These are phyloP conservation scores for Candida mattraensis DNA, from an alignment of 805 yeast species.

Conservation along the genomic window DNA sequence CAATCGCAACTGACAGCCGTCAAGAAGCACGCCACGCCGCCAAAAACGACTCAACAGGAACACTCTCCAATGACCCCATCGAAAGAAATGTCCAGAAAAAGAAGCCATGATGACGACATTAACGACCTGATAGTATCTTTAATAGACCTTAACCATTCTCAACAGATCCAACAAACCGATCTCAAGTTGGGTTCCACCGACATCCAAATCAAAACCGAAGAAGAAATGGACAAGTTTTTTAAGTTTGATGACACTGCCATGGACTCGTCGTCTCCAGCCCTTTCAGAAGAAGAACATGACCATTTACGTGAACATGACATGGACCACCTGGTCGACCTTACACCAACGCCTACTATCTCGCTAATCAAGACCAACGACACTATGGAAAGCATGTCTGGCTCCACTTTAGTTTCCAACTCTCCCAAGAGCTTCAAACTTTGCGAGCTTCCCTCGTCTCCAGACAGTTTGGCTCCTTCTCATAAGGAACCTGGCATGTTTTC, in stretches of 20 bases:
- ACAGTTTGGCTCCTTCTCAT: constrained; percentile 3
- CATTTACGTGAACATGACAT: constrained; percentile 4
- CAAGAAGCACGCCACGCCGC: constrained; percentile 1
- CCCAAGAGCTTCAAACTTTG: constrained; percentile 22
- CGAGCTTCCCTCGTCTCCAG: constrained; percentile 20
- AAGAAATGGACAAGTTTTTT: constrained; percentile 18
- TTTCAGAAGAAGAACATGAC: constrained; percentile 26
- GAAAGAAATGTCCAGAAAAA: constrained; percentile 17
- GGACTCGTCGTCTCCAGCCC: constrained; percentile 19
- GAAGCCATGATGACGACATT: constrained; percentile 36
- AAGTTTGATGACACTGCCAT: constrained; percentile 16
- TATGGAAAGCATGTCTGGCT: constrained; percentile 25
- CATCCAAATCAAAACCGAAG: constrained; percentile 1
- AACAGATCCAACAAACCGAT: constrained; percentile 15
- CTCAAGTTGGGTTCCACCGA: constrained; percentile 1
- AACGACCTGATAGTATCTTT: constrained; percentile 37
- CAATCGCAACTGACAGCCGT: constrained; percentile 2
- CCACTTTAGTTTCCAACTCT: constrained; percentile 21
- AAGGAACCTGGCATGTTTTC: constrained; percentile 5
- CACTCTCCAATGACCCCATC: constrained; percentile 1
- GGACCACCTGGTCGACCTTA: constrained; percentile 21
- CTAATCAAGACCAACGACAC: constrained; percentile 31
- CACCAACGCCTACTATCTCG: constrained; percentile 26
- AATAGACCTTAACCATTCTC: constrained; percentile 34
- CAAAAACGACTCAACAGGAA: not conserved